Evolutionary conservation across 208 protist species (phyloP).

Genomic region (Balamuthia mandrillaris): DNA sequence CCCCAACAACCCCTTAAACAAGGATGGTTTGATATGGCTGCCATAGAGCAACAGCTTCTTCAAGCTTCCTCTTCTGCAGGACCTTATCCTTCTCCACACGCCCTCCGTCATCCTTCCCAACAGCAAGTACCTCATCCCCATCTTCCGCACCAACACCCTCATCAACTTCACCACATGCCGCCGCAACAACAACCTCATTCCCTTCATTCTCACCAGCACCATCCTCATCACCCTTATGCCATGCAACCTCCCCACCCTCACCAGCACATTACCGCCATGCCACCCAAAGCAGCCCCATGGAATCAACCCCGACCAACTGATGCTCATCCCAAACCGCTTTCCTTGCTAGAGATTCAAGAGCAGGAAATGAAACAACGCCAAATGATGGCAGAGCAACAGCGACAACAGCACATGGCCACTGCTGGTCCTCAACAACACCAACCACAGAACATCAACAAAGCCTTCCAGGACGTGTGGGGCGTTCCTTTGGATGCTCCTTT

Average conservation of each 20-base stretch:
- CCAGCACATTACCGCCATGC: not conserved
- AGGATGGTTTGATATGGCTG: constrained; percentile 19
- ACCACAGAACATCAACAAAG: no score
- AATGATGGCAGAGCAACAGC: constrained; percentile 9
- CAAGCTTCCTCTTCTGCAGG: no score
- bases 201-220: not conserved
- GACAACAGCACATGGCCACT: constrained; percentile 10
- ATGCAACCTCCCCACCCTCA: not conserved
- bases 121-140: no score
- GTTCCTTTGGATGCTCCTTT: not conserved
- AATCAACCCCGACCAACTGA: not conserved
- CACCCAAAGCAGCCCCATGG: constrained; percentile 1
- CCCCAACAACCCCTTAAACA: no score
- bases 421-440: not conserved
- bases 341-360: not conserved
- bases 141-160: not conserved
- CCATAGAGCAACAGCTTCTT: constrained; percentile 7
- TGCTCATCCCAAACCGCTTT: not conserved
- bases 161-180: not conserved
- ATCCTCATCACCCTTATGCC: not conserved
- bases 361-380: not conserved
- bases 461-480: constrained; percentile 3
- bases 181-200: not conserved
- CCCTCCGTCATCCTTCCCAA: no score
- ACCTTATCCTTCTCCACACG: no score